A percentile compares a stretch with the other conserved stretches of the same genome.
These are phyloP conservation scores for Pigoraptor vietnamica DNA, from an alignment of 78 protist genomes.

Conservation along the genomic window DNA sequence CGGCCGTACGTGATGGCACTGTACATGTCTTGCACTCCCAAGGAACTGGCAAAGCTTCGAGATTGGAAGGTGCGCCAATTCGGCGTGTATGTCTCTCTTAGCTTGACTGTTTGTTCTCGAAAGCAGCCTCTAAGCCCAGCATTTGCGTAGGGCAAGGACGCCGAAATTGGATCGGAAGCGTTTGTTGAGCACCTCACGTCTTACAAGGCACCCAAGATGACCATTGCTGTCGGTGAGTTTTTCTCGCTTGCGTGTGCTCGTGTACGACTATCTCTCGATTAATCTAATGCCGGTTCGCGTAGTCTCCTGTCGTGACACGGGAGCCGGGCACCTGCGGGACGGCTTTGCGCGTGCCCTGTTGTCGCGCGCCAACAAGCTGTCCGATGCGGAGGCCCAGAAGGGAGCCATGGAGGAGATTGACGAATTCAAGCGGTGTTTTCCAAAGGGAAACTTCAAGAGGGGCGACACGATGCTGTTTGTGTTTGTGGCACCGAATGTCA, in stretches of 20 bases:
- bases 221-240: neutral
- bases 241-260: too few species aligned
- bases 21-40: neutral
- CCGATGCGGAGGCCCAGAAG: neutral
- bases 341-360: neutral
- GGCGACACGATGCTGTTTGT: neutral
- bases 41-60: neutral
- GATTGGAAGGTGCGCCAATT: neutral
- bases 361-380: neutral
- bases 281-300: too few species aligned
- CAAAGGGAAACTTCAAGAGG: neutral
- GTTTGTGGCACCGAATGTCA: neutral
- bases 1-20: neutral
- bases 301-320: neutral
- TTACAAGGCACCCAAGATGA: neutral
- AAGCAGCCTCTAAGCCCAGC: too few species aligned
- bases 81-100: too few species aligned
- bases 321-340: neutral
- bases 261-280: too few species aligned
- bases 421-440: neutral
- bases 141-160: neutral
- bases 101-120: too few species aligned
- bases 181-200: neutral
- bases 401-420: neutral
- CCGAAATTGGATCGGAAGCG: neutral